Base-by-base conservation (phyloP, 768 basidiomycete genomes). In the Podaxis mareebaensis region DNA sequence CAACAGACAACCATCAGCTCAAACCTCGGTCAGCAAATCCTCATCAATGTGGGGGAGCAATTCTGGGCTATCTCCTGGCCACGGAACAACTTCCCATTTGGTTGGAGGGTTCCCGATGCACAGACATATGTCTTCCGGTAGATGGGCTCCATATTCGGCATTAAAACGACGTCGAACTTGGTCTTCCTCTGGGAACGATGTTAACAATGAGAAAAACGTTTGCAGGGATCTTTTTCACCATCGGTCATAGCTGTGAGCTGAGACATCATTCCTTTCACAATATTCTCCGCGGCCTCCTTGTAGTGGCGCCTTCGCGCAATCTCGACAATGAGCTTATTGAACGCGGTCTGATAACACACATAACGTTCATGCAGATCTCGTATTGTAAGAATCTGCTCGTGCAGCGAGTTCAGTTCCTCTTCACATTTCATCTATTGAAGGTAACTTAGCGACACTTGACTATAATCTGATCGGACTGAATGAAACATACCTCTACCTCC, bases 81-180 rank as follows among this genome's bases (percentile, higher is more conserved):
- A 79, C 0, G 91, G 87, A 0, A 83, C 70, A 12, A 92, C 80
- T 64, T 89, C 84, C 87, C 89, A 92, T 58, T 79, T 81, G 40
- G 90, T 92, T 10, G 92, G 92, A 10, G 83, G 73, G 71, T 93
- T 90, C 66, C 83, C 85, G 58, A 93, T 86, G 64, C 84, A 91
- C 15, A 93, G 76, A 70, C 93, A 94, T 42, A 95, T 81, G 67
- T 95, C 93, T 66, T 88, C 83, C 0, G 92, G 92, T 2, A 95
- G 81, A 71, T 89, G 84, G 12, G 80, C 80, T 0, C 91, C 92
- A 55, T 93, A 86, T 52, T 88, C 87, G 3, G 79, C 78, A 65
- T 92, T 91, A 73, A 95, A 95, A 38, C 80, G 81, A 53, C 82
- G 81, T 40, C 93, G 83, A 12, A 83, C 73, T 61, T 79, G 78